A percentile compares a stretch with the other conserved stretches of the same genome.
Conservation (phyloP, 306 rosid species). For the Sicyos baderoa region DNA sequence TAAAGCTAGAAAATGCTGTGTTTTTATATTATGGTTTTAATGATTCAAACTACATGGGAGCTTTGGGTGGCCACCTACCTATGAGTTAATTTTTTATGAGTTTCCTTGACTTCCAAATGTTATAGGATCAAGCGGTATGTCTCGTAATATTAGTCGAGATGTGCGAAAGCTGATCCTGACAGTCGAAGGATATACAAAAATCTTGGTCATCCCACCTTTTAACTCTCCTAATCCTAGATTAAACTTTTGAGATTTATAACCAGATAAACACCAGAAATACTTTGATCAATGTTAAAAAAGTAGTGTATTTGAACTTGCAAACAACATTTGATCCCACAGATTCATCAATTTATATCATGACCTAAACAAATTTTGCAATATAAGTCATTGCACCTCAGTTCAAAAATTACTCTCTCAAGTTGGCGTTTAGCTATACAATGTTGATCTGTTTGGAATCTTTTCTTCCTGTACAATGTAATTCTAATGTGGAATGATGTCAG, state of each 20-base stretch:
- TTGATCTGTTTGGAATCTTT: conserved; percentile 22
- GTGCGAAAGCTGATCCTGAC: too few relatives aligned
- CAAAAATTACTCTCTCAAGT: conserved; percentile 14
- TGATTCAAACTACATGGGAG: neutral
- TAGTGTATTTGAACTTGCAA: neutral
- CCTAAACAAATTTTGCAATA: neutral
- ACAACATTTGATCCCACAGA: conserved; percentile 14
- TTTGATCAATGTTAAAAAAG: too few relatives aligned
- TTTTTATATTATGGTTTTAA: neutral
- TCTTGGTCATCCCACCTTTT: too few relatives aligned
- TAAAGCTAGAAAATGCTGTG: neutral
- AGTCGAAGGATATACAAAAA: too few relatives aligned
- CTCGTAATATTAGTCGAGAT: too few relatives aligned
- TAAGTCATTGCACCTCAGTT: neutral
- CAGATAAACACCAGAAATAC: too few relatives aligned
- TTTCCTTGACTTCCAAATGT: too few relatives aligned
- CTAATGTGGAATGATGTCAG: conserved; percentile 10
- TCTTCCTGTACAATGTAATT: conserved; percentile 17
- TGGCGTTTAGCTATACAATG: conserved; percentile 34
- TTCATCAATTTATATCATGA: conserved; percentile 14
- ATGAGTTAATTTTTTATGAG: too few relatives aligned
- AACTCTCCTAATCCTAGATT: too few relatives aligned
- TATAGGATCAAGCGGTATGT: too few relatives aligned
- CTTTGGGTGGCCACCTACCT: too few relatives aligned
- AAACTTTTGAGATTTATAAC: too few relatives aligned